Conservation (phyloP, 192 early-diverging fungal genomes). For the Neocallimastix lanati region DNA sequence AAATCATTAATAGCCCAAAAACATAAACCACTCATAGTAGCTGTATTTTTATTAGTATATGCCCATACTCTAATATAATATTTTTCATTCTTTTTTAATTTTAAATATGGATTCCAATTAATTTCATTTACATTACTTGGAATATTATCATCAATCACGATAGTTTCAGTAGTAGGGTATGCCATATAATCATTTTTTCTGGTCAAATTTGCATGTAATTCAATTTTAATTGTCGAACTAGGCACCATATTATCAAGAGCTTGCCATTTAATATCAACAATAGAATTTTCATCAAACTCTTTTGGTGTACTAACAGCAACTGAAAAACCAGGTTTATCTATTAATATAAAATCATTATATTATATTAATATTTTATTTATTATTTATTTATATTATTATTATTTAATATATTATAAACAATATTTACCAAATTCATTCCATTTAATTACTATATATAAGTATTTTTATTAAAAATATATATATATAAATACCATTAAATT, state of each 20-base stretch:
- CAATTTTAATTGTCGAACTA: background rate
- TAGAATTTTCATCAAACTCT: background rate
- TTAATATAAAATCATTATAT: no score
- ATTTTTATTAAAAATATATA: no score
- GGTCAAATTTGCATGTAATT: background rate
- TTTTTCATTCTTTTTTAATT: background rate
- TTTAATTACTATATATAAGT: no score
- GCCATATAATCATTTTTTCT: background rate
- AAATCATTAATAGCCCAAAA: background rate
- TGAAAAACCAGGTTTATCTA: background rate
- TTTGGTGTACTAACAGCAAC: background rate
- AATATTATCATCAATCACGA: background rate
- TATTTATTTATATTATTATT: no score
- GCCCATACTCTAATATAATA: background rate
- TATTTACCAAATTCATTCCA: background rate
- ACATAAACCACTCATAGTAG: background rate
- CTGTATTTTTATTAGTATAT: background rate
- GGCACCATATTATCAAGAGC: background rate
- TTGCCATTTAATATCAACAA: background rate
- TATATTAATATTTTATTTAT: no score
- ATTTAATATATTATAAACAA: no score
- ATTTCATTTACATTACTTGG: background rate
- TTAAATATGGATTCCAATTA: background rate
- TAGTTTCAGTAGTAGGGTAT: background rate
- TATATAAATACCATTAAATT: no score